phyloP scores from a whole-genome alignment of 176 grass and related monocot genomes.

The Raddia distichophylla region DNA sequence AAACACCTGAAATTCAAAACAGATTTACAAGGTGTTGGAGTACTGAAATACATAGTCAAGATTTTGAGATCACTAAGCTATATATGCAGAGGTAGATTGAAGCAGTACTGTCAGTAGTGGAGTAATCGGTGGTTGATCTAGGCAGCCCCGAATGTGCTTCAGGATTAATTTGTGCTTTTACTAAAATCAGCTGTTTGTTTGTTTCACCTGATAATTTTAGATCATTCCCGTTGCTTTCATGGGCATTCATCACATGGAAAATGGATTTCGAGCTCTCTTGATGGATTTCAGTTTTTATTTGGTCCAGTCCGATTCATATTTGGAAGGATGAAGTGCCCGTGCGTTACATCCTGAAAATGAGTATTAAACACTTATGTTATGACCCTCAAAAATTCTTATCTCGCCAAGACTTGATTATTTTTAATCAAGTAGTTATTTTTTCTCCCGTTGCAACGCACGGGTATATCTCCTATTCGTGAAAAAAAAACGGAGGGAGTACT shows the following conservation, averaged over 20 bases:
- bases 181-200: not conserved
- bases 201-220: not conserved
- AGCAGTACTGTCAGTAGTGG: not conserved
- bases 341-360: too few relatives aligned
- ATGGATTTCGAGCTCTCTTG: not conserved
- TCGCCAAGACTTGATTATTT: too few relatives aligned
- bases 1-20: conserved; percentile 21
- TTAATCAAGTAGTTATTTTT: too few relatives aligned
- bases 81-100: not conserved
- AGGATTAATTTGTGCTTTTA: not conserved
- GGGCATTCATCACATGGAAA: conserved; percentile 15
- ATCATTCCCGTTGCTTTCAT: not conserved
- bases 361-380: too few relatives aligned
- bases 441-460: too few relatives aligned
- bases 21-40: not conserved
- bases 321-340: not conserved
- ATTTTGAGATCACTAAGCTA: not conserved
- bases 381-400: too few relatives aligned
- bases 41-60: not conserved
- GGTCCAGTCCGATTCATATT: not conserved
- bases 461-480: too few relatives aligned
- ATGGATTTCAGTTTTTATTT: not conserved
- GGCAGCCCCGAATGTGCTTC: not conserved
- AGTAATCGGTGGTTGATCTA: not conserved
- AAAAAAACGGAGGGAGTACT: too few relatives aligned